Conservation (phyloP, 192 early-diverging fungal species). For the Rhizophagus clarus region DNA sequence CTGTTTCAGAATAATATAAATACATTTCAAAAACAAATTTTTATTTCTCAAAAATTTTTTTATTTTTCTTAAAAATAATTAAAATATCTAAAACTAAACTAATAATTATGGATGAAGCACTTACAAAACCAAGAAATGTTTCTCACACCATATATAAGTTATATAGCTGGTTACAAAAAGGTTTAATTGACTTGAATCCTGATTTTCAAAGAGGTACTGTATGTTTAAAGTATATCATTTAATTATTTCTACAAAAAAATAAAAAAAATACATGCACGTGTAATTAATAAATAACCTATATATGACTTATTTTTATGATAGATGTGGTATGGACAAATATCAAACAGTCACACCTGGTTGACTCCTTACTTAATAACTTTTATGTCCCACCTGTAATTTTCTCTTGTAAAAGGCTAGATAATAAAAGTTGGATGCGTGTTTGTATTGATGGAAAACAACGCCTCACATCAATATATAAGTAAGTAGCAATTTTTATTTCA, state of each 20-base stretch:
- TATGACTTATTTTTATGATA: neutral
- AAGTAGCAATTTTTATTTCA: neutral
- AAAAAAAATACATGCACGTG: neutral
- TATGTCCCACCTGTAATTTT: slow-evolving; percentile 39
- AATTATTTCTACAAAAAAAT: too few relatives aligned
- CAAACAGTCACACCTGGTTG: slow-evolving; percentile 32
- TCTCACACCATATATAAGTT: slow-evolving; percentile 31
- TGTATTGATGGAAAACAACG: slow-evolving; percentile 39
- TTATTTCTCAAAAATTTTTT: too few relatives aligned
- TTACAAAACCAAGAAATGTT: slow-evolving; percentile 32
- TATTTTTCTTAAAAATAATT: too few relatives aligned
- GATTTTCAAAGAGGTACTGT: slow-evolving; percentile 36
- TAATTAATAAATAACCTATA: neutral
- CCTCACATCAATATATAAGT: slow-evolving; percentile 35
- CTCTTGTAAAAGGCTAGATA: slow-evolving; percentile 23
- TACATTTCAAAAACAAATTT: too few relatives aligned
- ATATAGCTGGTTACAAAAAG: slow-evolving; percentile 30
- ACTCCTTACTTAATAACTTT: slow-evolving; percentile 38
- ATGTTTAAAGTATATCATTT: neutral
- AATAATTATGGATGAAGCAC: slow-evolving; percentile 22
- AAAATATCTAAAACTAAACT: too few relatives aligned
- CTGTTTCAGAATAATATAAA: too few relatives aligned
- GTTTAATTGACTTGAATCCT: slow-evolving; percentile 30
- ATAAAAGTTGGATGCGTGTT: slow-evolving; percentile 27
- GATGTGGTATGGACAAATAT: slow-evolving; percentile 23